Evolutionary conservation across 495 filamentous ascomycete genomes (phyloP).

Genomic region (Xylaria intraflava): DNA sequence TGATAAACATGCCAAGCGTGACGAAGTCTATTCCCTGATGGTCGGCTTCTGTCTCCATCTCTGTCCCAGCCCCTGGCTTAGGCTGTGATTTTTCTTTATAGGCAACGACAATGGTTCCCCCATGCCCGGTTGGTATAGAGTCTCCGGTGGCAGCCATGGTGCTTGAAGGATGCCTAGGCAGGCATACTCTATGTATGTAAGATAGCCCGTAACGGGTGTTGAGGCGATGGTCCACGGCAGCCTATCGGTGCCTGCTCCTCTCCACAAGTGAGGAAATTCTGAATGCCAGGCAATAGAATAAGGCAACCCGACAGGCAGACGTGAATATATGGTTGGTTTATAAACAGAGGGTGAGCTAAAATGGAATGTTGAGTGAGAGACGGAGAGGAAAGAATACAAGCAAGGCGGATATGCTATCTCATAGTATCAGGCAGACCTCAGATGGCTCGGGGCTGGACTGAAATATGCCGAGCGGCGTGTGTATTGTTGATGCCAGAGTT

Average conservation of each 20-base stretch:
- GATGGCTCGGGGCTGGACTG: background rate
- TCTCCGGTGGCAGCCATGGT: constrained; percentile 7
- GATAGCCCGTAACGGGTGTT: background rate
- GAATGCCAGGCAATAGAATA: background rate
- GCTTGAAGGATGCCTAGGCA: constrained; percentile 2
- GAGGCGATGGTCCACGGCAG: background rate
- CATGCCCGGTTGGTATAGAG: background rate
- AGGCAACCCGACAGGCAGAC: background rate
- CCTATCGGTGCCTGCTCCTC: background rate
- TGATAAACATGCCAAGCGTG: constrained; percentile 93
- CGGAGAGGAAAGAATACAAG: background rate
- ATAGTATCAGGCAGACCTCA: background rate
- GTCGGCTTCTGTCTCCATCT: background rate
- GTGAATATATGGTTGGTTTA: background rate
- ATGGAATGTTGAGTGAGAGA: background rate
- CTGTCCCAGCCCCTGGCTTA: background rate
- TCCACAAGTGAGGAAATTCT: background rate
- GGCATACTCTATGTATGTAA: background rate
- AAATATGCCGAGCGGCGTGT: background rate
- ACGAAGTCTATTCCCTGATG: constrained; percentile 63
- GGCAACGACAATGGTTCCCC: background rate
- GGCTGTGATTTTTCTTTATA: background rate
- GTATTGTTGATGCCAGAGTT: background rate
- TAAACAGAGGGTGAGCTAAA: background rate
- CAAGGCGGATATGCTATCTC: background rate